Evolutionary conservation across 2,329 filamentous ascomycete species (phyloP).

Genomic region (Hymenotorrendiella dingleyae): DNA sequence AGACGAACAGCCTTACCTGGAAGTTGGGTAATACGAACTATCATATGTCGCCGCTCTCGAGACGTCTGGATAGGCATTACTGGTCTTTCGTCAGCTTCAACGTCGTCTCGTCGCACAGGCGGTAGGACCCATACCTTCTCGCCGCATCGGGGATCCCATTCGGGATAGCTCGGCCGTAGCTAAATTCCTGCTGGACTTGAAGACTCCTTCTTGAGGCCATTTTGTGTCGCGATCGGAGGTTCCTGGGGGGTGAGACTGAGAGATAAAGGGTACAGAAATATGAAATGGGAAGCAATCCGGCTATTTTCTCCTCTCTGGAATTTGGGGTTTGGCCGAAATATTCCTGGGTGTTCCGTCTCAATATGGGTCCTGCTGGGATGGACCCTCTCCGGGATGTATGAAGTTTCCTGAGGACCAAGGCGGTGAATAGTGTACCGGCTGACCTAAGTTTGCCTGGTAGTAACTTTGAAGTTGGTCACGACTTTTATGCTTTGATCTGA

Average conservation of each 20-base stretch:
- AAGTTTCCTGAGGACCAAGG: slow-evolving; percentile 12
- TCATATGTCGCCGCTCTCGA: slow-evolving; percentile 19
- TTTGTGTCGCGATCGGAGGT: slow-evolving; percentile 14
- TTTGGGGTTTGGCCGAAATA: slow-evolving; percentile 10
- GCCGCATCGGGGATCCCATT: slow-evolving; percentile 22
- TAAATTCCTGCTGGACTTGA: slow-evolving; percentile 29
- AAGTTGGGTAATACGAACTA: slow-evolving; percentile 25
- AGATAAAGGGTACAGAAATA: slow-evolving; percentile 14
- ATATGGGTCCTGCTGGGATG: slow-evolving; percentile 14
- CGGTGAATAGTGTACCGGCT: slow-evolving; percentile 17
- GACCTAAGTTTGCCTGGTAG: slow-evolving; percentile 11
- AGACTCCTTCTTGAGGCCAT: slow-evolving; percentile 31
- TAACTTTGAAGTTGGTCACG: slow-evolving; percentile 9
- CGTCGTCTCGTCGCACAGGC: slow-evolving; percentile 5
- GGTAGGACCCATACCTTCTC: slow-evolving; percentile 28
- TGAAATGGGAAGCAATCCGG: slow-evolving; percentile 18
- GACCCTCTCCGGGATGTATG: slow-evolving; percentile 16
- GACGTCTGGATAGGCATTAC: slow-evolving; percentile 24
- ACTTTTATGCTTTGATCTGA: slow-evolving; percentile 16
- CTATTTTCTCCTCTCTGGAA: slow-evolving; percentile 12
- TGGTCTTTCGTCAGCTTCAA: slow-evolving; percentile 24
- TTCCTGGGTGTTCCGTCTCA: slow-evolving; percentile 11
- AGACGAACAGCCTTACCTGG: slow-evolving; percentile 27
- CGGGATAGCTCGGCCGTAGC: slow-evolving; percentile 22
- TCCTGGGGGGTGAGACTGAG: slow-evolving; percentile 18